Conservation (phyloP, 2,329 filamentous ascomycete genomes). For the Aspergillus sp. region DNA sequence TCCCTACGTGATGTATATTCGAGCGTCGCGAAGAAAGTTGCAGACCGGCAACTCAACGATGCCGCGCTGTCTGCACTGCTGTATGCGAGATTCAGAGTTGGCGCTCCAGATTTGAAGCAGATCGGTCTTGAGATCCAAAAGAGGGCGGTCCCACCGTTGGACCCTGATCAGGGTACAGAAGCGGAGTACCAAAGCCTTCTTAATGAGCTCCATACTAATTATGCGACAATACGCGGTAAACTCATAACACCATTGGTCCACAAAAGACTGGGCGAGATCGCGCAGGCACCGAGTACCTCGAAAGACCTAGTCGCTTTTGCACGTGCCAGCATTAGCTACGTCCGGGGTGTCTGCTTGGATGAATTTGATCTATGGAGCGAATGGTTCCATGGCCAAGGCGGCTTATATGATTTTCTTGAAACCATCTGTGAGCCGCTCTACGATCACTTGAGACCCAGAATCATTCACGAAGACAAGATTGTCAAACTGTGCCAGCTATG, state of each 20-base stretch:
- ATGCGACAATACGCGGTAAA: constrained; percentile 61
- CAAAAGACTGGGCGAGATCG: constrained; percentile 62
- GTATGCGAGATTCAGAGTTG: constrained; percentile 72
- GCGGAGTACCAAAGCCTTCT: constrained; percentile 69
- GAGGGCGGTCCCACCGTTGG: constrained; percentile 63
- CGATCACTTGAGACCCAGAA: constrained; percentile 66
- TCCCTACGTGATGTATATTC: constrained; percentile 65
- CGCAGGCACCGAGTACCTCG: constrained; percentile 62
- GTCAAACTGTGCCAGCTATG: constrained; percentile 70
- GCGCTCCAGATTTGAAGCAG: constrained; percentile 67
- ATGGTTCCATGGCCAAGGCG: constrained; percentile 67
- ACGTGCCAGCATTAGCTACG: constrained; percentile 66
- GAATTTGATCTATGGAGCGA: constrained; percentile 70
- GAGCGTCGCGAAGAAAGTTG: constrained; percentile 66
- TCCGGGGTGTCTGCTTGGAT: constrained; percentile 68
- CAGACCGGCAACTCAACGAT: constrained; percentile 70
- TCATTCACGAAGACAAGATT: constrained; percentile 69
- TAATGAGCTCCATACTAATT: constrained; percentile 68
- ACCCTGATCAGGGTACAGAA: constrained; percentile 61
- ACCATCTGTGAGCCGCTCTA: constrained; percentile 70
- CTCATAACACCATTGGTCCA: constrained; percentile 65
- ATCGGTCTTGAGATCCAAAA: constrained; percentile 72
- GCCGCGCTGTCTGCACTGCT: constrained; percentile 72
- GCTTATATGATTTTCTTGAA: constrained; percentile 69
- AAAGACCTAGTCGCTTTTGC: constrained; percentile 69